These are phyloP conservation scores for Neurospora tetrasperma DNA, from an alignment of 495 filamentous ascomycete genomes.

Conservation along the genomic window DNA sequence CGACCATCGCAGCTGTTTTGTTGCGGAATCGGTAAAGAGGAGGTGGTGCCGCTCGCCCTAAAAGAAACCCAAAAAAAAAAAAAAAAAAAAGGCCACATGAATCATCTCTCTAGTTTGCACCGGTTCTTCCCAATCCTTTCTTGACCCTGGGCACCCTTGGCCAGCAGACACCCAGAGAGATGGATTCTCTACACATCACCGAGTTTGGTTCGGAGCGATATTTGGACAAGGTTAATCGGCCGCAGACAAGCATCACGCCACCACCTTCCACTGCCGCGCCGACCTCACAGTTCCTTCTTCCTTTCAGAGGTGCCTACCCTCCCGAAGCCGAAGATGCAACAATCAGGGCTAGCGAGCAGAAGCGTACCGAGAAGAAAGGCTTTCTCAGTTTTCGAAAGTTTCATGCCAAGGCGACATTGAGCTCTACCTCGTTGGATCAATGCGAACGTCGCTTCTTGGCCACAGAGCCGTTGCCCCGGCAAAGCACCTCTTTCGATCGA, in stretches of 20 bases:
- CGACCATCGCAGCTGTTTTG: conserved; percentile 21
- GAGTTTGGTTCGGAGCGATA: conserved; percentile 50
- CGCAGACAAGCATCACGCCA: conserved; percentile 22
- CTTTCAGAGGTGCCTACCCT: conserved; percentile 26
- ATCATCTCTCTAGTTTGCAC: conserved; percentile 4
- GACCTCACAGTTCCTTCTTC: conserved; percentile 31
- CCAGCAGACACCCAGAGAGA: conserved; percentile 17
- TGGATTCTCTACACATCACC: conserved; percentile 46
- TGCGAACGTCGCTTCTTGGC: conserved; percentile 12
- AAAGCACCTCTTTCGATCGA: conserved; percentile 33
- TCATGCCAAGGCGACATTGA: conserved; percentile 12
- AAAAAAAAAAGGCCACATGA: background rate
- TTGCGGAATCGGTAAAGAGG: conserved; percentile 22
- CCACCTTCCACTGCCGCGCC: conserved; percentile 2
- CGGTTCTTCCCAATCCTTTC: conserved; percentile 10
- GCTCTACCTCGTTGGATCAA: conserved; percentile 4
- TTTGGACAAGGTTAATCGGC: conserved; percentile 38
- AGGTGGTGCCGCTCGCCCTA: background rate
- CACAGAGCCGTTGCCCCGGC: conserved; percentile 10
- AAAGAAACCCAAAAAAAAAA: background rate
- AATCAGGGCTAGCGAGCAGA: conserved; percentile 21
- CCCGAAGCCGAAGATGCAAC: conserved; percentile 13
- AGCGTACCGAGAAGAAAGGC: conserved; percentile 26
- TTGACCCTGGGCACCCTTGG: conserved; percentile 12
- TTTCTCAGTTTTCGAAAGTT: conserved; percentile 21